These are phyloP conservation scores for Kluyveromyces nonfermentans DNA, from an alignment of 805 yeast genomes.

Conservation along the genomic window DNA sequence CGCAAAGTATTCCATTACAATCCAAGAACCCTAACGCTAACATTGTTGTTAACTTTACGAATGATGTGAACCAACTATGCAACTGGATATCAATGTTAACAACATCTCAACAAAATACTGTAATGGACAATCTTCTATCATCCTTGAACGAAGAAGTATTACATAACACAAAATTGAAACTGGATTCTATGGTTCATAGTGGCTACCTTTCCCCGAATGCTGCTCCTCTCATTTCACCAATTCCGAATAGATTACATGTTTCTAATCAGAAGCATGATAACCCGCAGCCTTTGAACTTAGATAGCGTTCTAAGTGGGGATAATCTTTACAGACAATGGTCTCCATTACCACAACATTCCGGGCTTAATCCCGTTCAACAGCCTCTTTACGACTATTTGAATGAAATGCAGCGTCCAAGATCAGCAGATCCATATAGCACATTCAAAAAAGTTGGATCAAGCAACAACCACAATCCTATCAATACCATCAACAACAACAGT, in stretches of 20 bases:
- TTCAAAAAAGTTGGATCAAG: conserved; percentile 6
- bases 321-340: conserved; percentile 19
- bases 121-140: conserved; percentile 45
- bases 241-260: conserved; percentile 13
- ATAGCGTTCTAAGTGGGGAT: conserved; percentile 30
- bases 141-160: conserved; percentile 44
- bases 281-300: conserved; percentile 32
- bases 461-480: conserved; percentile 10
- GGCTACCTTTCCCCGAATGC: conserved; percentile 19
- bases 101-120: conserved; percentile 42
- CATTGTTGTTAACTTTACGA: conserved; percentile 33
- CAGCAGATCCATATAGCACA: conserved; percentile 32
- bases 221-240: conserved; percentile 21
- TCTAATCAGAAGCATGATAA: conserved; percentile 13
- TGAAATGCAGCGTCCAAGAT: conserved; percentile 34
- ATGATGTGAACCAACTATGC: conserved; percentile 41
- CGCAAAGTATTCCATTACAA: conserved; percentile 4
- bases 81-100: conserved; percentile 43
- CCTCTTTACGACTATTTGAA: conserved; percentile 22
- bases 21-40: conserved; percentile 10
- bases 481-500: conserved; percentile 4
- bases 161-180: conserved; percentile 38
- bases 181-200: conserved; percentile 30
- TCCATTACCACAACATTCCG: conserved; percentile 22
- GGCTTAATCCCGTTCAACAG: conserved; percentile 32